Conservation (phyloP, 345 rosid species). For the Theobroma cacao region DNA sequence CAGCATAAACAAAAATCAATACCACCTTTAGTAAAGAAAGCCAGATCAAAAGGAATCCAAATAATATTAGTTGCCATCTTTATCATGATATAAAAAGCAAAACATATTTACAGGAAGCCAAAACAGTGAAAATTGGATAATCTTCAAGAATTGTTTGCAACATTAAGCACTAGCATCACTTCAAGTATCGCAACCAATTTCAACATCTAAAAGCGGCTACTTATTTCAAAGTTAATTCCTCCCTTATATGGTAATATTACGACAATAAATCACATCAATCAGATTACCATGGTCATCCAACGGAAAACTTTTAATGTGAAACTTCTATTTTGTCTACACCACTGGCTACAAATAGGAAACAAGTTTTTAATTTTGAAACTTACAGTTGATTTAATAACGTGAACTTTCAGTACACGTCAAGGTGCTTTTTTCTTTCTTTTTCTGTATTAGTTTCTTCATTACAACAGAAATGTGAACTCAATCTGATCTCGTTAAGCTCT, state of each 20-base stretch:
- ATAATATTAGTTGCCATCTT: neutral
- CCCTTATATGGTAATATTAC: neutral
- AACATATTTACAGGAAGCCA: neutral
- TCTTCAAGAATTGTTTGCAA: neutral
- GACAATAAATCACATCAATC: neutral
- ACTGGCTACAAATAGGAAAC: neutral
- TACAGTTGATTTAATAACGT: no score
- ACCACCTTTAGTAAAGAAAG: neutral
- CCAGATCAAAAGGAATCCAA: neutral
- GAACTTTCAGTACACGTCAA: no score
- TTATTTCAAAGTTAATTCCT: constrained; percentile 23
- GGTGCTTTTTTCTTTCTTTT: neutral
- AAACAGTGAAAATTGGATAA: neutral
- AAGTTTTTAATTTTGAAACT: neutral
- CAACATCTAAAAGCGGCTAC: neutral
- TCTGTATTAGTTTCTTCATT: neutral
- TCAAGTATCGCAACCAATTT: neutral
- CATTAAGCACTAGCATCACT: neutral
- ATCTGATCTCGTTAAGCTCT: neutral
- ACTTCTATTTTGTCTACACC: neutral
- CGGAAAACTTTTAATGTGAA: neutral
- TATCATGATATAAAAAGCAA: neutral
- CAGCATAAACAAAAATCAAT: neutral
- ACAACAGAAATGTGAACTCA: neutral
- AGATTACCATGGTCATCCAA: neutral